Conservation (phyloP, 2,329 filamentous ascomycete genomes). For the Anthostomella pinea region DNA sequence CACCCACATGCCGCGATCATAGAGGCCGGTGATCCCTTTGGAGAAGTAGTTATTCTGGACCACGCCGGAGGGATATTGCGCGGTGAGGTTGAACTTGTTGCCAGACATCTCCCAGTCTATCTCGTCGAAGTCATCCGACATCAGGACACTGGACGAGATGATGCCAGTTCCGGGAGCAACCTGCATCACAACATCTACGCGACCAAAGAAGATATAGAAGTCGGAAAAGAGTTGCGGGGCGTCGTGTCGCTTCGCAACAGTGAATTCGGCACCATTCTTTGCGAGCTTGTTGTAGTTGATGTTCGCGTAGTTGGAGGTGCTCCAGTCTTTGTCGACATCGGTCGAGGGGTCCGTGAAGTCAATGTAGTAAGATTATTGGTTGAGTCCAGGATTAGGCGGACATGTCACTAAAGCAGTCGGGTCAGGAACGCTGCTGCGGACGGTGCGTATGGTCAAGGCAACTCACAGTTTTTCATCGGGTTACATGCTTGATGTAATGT, state of each 20-base stretch:
- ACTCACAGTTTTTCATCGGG: constrained; percentile 13
- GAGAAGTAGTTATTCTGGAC: constrained; percentile 17
- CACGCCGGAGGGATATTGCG: constrained; percentile 14
- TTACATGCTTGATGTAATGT: constrained; percentile 9
- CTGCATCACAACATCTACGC: constrained; percentile 19
- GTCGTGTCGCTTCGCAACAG: constrained; percentile 13
- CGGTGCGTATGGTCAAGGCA: not conserved
- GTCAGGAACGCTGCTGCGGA: not conserved
- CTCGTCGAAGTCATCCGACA: constrained; percentile 20
- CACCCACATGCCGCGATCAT: constrained; percentile 11
- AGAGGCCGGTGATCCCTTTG: constrained; percentile 12
- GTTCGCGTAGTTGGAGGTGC: constrained; percentile 16
- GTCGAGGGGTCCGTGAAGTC: constrained; percentile 16
- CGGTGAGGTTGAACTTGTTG: constrained; percentile 16
- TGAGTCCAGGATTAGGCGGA: constrained; percentile 14
- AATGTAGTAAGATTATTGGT: constrained; percentile 15
- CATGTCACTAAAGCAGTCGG: constrained; percentile 9
- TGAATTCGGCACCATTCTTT: constrained; percentile 19
- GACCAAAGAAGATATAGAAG: constrained; percentile 19
- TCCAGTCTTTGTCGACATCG: constrained; percentile 11
- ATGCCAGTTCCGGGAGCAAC: constrained; percentile 18
- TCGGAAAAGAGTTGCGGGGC: constrained; percentile 18
- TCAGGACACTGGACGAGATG: constrained; percentile 17
- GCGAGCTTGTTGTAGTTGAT: constrained; percentile 16
- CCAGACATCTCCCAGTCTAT: constrained; percentile 24